Evolutionary conservation across 805 yeast species (phyloP).

Genomic region (Candida boidinii): DNA sequence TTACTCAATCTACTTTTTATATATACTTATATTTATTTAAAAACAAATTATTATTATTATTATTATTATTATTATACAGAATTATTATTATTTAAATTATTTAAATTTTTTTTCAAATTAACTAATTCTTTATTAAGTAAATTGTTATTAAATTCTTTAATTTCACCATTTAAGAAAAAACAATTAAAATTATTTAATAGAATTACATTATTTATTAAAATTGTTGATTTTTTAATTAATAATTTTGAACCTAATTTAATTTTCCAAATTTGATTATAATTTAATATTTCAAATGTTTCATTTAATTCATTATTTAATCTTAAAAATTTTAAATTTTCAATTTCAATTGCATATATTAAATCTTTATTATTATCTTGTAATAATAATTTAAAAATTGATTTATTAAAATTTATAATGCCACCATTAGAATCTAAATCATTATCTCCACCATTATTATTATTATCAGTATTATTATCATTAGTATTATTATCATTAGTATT

Average conservation of each 20-base stretch:
- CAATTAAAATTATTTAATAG: slow-evolving; percentile 23
- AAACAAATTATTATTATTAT: neutral
- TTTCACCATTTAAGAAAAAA: slow-evolving; percentile 21
- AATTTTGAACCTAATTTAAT: slow-evolving; percentile 51
- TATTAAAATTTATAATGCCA: neutral
- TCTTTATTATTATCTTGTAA: slow-evolving; percentile 46
- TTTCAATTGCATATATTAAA: slow-evolving; percentile 49
- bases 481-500: slow-evolving; percentile 19
- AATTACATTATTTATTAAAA: slow-evolving; percentile 37
- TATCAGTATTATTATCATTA: slow-evolving; percentile 26
- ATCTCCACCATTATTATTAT: slow-evolving; percentile 1
- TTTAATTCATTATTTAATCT: slow-evolving; percentile 13
- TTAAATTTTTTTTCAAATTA: slow-evolving; percentile 24
- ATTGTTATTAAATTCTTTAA: slow-evolving; percentile 17
- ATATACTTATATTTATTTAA: neutral
- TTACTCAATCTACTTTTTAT: too few species aligned
- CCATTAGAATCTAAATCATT: slow-evolving; percentile 2
- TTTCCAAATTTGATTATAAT: slow-evolving; percentile 19
- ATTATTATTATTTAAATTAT: slow-evolving; percentile 3
- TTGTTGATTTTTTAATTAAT: slow-evolving; percentile 39
- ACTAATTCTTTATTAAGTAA: slow-evolving; percentile 27
- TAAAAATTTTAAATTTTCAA: slow-evolving; percentile 43
- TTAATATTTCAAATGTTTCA: neutral
- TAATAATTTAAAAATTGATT: slow-evolving; percentile 39
- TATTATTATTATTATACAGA: slow-evolving; percentile 2